Evolutionary conservation across 108 stramenopile species (phyloP), one percentile per base, ranked within the genome.

Genomic region (Nitzschia inconspicua): DNA sequence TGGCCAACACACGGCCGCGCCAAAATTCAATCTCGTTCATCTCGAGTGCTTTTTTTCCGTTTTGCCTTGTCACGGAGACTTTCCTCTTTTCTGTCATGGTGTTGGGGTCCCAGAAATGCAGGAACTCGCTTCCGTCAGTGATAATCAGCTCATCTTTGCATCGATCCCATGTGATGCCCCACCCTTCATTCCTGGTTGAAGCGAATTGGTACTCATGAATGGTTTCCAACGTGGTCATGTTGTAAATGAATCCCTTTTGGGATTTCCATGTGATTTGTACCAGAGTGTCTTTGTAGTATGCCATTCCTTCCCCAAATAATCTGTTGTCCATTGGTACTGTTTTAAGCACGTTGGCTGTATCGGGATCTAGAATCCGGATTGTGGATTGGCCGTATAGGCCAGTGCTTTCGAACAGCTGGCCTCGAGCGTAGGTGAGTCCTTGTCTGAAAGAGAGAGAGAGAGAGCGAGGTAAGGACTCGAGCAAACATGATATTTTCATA

Each of bases 21-120:
- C 82, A 87, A 28, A 61, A 85, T 63, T 94, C 92, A 50, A 94
- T 70, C 65, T 94, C 92, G 42, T 94, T 94, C 29, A 94, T 44
- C 30, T 79, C 44, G 14, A 42, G 32, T 14, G 88, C 86, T 28
- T 23, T 3, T 2, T 24, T 24, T 28, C 86, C 86, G 47, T 76
- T 57, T 35, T 69, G 55, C 34, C 91, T 65, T 6, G 54, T 70
- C 6, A 89, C 88, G 25, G 20, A 16, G 1, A 85, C 72, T 34
- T 55, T 78, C 7, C 84, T 70, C 57, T 63, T 85, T 42, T 76
- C 27, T 35, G 52, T 24, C 43, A 82, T n/a, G 0, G 76, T 76
- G 23, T 82, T 75, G 7, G 71, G 60, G 43, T 93, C 86, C 88
- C 88, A 90, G 66, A 93, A 88, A 43, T 79, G 83, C 6, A 94